A percentile compares a stretch with the other conserved stretches of the same genome.
These are phyloP conservation scores for Carpinus fangiana DNA, from an alignment of 306 rosid species.

Conservation along the genomic window DNA sequence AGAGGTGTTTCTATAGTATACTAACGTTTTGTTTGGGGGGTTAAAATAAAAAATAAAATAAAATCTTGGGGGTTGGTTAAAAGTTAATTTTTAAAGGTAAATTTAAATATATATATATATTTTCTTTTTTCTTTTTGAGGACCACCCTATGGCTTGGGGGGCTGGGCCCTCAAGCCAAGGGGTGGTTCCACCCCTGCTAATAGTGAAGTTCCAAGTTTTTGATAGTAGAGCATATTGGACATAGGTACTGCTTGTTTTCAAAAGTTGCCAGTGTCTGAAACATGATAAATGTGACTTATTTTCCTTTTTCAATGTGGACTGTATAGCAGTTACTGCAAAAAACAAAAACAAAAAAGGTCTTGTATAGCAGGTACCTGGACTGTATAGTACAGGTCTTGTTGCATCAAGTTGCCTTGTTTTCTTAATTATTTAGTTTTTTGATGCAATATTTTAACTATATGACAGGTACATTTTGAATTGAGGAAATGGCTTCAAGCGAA, in stretches of 20 bases:
- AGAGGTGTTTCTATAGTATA: neutral
- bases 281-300: neutral
- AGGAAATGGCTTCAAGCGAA: slow-evolving; percentile 49
- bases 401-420: slow-evolving; percentile 2
- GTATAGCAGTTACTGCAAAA: too few relatives aligned
- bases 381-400: neutral
- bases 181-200: too few relatives aligned
- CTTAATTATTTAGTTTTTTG: slow-evolving; percentile 1
- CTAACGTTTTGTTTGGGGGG: too few relatives aligned
- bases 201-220: neutral
- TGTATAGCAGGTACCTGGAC: too few relatives aligned
- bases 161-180: too few relatives aligned
- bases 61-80: too few relatives aligned
- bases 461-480: slow-evolving; percentile 42
- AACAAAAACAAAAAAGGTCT: too few relatives aligned
- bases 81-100: too few relatives aligned
- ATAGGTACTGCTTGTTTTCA: neutral
- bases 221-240: neutral
- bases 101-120: too few relatives aligned
- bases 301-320: neutral
- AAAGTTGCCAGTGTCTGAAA: neutral
- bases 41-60: too few relatives aligned
- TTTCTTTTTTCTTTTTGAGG: too few relatives aligned
- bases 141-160: too few relatives aligned
- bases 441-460: neutral